Base-by-base conservation (phyloP, 1,284 basidiomycete species). In the Blastosporella zonata region DNA sequence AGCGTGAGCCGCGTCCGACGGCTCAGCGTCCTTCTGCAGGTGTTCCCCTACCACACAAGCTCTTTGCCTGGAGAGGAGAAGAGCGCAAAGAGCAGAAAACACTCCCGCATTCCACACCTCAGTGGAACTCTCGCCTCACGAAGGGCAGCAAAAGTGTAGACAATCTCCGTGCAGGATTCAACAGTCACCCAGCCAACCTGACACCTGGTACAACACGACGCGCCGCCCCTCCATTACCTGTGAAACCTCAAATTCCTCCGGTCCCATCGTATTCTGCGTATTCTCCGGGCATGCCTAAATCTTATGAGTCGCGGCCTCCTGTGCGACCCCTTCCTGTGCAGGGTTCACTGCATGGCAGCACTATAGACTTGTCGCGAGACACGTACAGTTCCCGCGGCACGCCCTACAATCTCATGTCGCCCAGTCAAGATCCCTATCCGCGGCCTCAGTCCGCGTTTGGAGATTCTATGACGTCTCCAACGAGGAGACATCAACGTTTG, bases 361-460 rank as follows among this genome's bases (percentile, higher is more conserved):
- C 64, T 6, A 54, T 62, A 25, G 69, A 73, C 45, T 53, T 59
- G 36, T 55, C 57, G 7, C 57, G 62, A 25, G 57, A 60, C 29
- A 49, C 50, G 12, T 64, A 65, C 41, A 61, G 58, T n/a, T 44
- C 50, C n/a, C 57, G 62, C 43, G 58, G 54, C 22, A 55, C 63
- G 33, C 58, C 59, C 20, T 66, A 61, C 46, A 68, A 49, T 54
- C 63, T 63, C 47, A 66, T 63, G 53, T 72, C 65, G 18, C 68
- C 67, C 43, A 68, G 53, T 42, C 68, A 72, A 51, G 83, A 86
- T 1, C 77, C 79, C 6, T 77, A 73, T 57, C 72, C 77, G 23
- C 73, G 83, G 25, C 80, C 84, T 1, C 76, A 72, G 44, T 84
- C 84, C 33, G 79, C 82, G 12, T 58, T 74, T 40, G 75, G 75